These are phyloP conservation scores for Myxozyma melibiosi DNA, from an alignment of 805 yeast species.

Conservation along the genomic window DNA sequence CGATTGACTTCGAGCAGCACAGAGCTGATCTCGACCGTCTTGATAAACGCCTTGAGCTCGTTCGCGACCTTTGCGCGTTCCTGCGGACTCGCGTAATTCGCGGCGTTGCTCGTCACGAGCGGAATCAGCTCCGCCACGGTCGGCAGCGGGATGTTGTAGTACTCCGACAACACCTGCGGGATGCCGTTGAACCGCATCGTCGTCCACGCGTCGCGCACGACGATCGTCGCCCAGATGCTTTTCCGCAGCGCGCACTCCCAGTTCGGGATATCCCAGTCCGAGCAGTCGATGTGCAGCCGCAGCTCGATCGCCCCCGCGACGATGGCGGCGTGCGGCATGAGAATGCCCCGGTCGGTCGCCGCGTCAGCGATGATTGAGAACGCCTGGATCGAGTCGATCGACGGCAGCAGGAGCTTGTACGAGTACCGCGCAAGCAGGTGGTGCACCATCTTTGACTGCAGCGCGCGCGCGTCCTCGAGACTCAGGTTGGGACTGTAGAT, in stretches of 20 bases:
- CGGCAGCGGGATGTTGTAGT: constrained; percentile 15
- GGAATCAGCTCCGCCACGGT: constrained; percentile 11
- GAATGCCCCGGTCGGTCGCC: constrained; percentile 17
- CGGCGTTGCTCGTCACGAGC: constrained; percentile 4
- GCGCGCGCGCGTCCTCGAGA: constrained; percentile 4
- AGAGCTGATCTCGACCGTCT: constrained; percentile 2
- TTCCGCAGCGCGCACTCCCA: constrained; percentile 92
- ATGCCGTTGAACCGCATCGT: constrained; percentile 17
- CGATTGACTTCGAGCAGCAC: constrained; percentile 19
- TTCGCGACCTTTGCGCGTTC: not conserved
- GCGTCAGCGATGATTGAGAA: constrained; percentile 17
- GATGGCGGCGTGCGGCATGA: constrained; percentile 44
- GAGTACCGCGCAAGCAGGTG: constrained; percentile 8
- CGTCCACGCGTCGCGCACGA: constrained; percentile 83
- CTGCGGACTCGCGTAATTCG: not conserved
- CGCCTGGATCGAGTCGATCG: constrained; percentile 23
- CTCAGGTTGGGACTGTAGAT: not conserved
- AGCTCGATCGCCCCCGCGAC: constrained; percentile 85
- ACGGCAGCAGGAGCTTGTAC: constrained; percentile 11
- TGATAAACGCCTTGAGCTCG: constrained; percentile 11
- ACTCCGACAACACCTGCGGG: constrained; percentile 19
- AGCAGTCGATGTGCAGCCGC: constrained; percentile 86
- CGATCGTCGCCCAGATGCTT: constrained; percentile 91
- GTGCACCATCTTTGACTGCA: constrained; percentile 18
- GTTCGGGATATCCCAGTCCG: constrained; percentile 84